Evolutionary conservation across 2,329 filamentous ascomycete genomes (phyloP), one percentile per base, ranked within the genome.

Genomic region (Mycosphaerella arachidis): DNA sequence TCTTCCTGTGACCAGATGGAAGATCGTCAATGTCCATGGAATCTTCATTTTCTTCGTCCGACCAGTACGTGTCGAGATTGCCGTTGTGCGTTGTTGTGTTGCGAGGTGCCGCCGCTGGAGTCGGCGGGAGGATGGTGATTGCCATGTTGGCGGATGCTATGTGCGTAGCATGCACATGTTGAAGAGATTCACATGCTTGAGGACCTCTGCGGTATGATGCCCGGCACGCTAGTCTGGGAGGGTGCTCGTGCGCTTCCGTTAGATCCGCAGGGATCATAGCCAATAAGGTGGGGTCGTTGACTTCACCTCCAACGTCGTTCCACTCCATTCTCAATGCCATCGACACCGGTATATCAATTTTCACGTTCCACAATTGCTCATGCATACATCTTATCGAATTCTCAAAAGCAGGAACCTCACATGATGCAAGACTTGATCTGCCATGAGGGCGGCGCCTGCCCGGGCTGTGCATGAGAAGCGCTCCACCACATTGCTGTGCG

Each of bases 91-190:
- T 27, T n/a, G 35, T 20, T 30, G 24, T 29, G 30, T 18, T 71
- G 64, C 31, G 68, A 66, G 53, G 73, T 65, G 62, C 72, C n/a
- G 55, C 63, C 9, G 74, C 69, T 51, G 76, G 74, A 18, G 77
- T 72, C 8, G 84, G 84, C 6, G 83, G 77, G 33, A 84, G 76
- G 65, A 86, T 86, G 6, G 82, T 82, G 63, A 86, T 82, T 18
- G 82, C 80, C 84, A 86, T 86, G 54, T 72, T 52, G 50, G 13
- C 40, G 3, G 18, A n/a, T 43, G 40, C 13, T 18, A 18, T 43
- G 40, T 43, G 7, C 40, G 40, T 13, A 43, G 13, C 40, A 43
- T 8, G 40, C n/a, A 6, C 4, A n/a, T 18, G n/a, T 18, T 3
- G 24, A 24, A 24, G 24, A 24, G 24, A 24, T 43, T 43, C 40